Percentiles rank a stretch among this genome's conserved stretches.
phyloP scores from a whole-genome alignment of 176 grass and related monocot species.

The Bothriochloa decipiens region DNA sequence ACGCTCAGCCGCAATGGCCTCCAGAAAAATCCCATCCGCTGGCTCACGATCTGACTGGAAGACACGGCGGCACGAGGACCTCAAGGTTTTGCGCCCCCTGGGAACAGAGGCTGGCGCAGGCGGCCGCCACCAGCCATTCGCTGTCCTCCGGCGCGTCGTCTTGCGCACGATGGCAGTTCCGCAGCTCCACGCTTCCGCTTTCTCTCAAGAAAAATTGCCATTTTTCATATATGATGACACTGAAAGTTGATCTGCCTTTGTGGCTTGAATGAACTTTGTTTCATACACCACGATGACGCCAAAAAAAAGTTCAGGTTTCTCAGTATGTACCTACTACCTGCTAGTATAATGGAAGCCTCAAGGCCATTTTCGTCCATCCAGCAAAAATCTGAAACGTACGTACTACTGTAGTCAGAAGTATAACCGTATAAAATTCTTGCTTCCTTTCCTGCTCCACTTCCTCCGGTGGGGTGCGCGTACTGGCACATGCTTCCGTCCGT shows the following conservation, averaged over 20 bases:
- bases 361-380: not conserved
- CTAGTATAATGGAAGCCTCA: not conserved
- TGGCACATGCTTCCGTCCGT: slow-evolving; percentile 4
- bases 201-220: not conserved
- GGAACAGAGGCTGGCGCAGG: not conserved
- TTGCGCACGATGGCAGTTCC: slow-evolving; percentile 53
- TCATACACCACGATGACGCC: too few species aligned
- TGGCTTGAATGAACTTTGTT: too few species aligned
- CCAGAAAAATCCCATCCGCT: slow-evolving; percentile 6
- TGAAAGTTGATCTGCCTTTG: not conserved
- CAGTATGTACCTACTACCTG: too few species aligned
- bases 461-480: not conserved
- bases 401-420: not conserved
- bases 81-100: too few species aligned
- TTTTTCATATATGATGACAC: too few species aligned
- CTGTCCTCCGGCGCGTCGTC: slow-evolving; percentile 7
- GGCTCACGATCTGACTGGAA: not conserved
- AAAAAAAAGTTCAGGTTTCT: too few species aligned
- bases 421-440: slow-evolving; percentile 1
- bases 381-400: not conserved
- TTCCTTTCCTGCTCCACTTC: slow-evolving; percentile 14
- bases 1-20: not conserved
- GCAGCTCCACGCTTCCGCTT: slow-evolving; percentile 45
- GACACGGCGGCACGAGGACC: not conserved
- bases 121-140: slow-evolving; percentile 1